Percentiles rank a stretch among this genome's conserved stretches.
These are phyloP conservation scores for Sordariomycetes sp. DNA, from an alignment of 2,329 filamentous ascomycete species.

Conservation along the genomic window DNA sequence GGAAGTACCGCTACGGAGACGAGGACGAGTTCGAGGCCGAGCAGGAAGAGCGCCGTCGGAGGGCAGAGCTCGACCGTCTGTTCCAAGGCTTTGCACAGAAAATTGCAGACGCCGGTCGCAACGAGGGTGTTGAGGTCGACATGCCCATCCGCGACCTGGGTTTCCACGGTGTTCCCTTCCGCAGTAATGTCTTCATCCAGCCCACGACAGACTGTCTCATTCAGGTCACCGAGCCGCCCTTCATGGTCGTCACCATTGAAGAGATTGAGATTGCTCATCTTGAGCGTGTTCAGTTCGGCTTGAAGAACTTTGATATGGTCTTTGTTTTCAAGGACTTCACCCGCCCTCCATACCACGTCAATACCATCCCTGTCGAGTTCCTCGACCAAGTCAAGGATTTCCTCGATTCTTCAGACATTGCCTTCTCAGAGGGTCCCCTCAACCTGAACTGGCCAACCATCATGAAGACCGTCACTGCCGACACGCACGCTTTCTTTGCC, in stretches of 20 bases:
- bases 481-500: conserved; percentile 89
- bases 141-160: conserved; percentile 95
- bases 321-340: conserved; percentile 98
- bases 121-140: conserved; percentile 85
- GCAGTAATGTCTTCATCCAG: conserved; percentile 91
- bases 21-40: conserved; percentile 98
- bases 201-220: conserved; percentile 96
- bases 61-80: conserved; percentile 86
- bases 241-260: conserved; percentile 89
- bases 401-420: conserved; percentile 91
- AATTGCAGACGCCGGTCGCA: conserved; percentile 89
- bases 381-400: conserved; percentile 96
- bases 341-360: conserved; percentile 84
- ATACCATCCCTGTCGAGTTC: conserved; percentile 94
- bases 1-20: conserved; percentile 94
- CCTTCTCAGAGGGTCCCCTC: conserved; percentile 86
- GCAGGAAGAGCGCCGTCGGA: conserved; percentile 86
- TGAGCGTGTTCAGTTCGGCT: conserved; percentile 89
- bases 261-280: conserved; percentile 96
- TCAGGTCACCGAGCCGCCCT: conserved; percentile 92
- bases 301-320: conserved; percentile 98
- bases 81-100: conserved; percentile 97
- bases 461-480: conserved; percentile 95
- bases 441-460: conserved; percentile 99
- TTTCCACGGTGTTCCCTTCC: conserved; percentile 92